Conservation (phyloP, 148 eudicot genomes). For the Amaranthus palmeri region DNA sequence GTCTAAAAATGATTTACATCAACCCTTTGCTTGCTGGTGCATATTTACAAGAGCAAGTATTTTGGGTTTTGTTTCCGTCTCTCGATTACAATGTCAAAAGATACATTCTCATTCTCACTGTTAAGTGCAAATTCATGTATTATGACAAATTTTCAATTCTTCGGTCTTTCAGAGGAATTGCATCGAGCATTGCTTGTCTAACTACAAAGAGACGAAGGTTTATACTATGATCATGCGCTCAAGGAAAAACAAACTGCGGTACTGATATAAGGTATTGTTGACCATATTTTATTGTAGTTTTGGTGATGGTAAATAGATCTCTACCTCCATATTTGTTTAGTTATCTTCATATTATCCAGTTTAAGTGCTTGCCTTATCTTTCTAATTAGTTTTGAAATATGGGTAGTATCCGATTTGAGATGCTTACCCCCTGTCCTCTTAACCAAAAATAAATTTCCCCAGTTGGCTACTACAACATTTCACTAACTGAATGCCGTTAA, state of each 20-base stretch:
- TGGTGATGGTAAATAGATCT: conserved; percentile 13
- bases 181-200: neutral
- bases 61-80: neutral
- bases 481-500: too few species aligned
- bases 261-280: conserved; percentile 17
- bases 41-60: neutral
- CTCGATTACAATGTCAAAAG: neutral
- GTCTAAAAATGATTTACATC: neutral
- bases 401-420: too few species aligned
- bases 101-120: neutral
- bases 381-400: too few species aligned
- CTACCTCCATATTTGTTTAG: conserved; percentile 1
- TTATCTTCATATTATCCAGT: neutral
- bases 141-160: neutral
- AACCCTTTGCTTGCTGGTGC: neutral
- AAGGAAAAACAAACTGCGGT: conserved; percentile 1
- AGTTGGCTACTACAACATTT: too few species aligned
- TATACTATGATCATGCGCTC: conserved; percentile 11
- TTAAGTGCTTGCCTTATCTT: too few species aligned
- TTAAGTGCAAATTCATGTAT: neutral
- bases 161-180: conserved; percentile 13
- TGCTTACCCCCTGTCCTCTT: too few species aligned
- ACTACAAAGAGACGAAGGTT: neutral
- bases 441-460: too few species aligned
- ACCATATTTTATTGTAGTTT: neutral